phyloP scores from a whole-genome alignment of 108 stramenopile genomes.

The Nannochloropsis salina region DNA sequence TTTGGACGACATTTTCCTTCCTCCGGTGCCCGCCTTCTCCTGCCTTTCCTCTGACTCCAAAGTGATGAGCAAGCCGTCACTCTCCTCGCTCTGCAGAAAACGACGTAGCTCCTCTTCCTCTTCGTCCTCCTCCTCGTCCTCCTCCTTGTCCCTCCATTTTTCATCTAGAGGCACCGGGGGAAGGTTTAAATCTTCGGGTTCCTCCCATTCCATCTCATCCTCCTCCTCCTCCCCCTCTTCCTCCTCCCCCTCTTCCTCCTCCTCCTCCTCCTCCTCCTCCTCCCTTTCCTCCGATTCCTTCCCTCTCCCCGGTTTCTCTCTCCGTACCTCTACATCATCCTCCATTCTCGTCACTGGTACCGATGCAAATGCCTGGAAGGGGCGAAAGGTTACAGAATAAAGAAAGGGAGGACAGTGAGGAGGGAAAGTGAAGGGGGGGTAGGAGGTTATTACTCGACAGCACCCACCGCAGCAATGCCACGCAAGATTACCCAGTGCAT shows the following conservation, averaged over 20 bases:
- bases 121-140: neutral
- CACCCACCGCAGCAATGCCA: too few relatives aligned
- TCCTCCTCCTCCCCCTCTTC: neutral
- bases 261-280: neutral
- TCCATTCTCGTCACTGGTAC: too few relatives aligned
- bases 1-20: neutral
- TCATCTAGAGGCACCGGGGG: neutral
- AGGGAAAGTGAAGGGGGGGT: neutral
- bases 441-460: neutral
- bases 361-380: neutral
- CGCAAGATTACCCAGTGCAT: too few relatives aligned
- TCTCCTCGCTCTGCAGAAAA: neutral
- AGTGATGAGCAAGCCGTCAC: neutral
- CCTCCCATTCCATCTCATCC: slow-evolving; percentile 7
- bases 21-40: neutral
- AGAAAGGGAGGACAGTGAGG: neutral
- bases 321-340: too few relatives aligned
- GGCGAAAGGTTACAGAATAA: neutral
- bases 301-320: too few relatives aligned
- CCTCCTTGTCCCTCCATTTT: neutral
- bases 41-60: neutral
- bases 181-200: neutral
- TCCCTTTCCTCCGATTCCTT: too few relatives aligned
- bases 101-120: neutral
- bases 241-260: neutral